A percentile compares a stretch with the other conserved stretches of the same genome.
Evolutionary conservation across 257 asterid genomes (phyloP).

Genomic region (Rhazya stricta): DNA sequence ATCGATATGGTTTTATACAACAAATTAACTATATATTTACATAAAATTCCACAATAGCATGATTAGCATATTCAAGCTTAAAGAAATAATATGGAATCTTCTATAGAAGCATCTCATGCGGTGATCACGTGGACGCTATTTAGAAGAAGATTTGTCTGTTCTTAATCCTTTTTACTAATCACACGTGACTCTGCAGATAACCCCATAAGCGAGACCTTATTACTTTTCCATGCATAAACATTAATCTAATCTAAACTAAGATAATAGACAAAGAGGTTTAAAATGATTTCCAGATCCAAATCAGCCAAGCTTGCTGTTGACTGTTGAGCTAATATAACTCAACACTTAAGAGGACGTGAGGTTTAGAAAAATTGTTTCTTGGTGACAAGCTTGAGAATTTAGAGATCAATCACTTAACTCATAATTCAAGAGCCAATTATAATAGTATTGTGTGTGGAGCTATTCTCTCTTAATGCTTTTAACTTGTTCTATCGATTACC

Average conservation of each 20-base stretch:
- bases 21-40: no score
- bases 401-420: background rate
- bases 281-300: no score
- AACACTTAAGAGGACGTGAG: no score
- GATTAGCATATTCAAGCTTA: background rate
- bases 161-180: background rate
- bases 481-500: no score
- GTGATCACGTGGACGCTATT: slow-evolving; percentile 16
- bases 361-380: no score
- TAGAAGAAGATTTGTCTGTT: slow-evolving; percentile 6
- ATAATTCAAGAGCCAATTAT: background rate
- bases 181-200: background rate
- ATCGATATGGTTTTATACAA: no score
- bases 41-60: background rate
- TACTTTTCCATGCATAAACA: background rate
- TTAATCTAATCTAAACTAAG: background rate
- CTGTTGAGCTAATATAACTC: no score
- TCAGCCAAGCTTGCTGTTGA: no score
- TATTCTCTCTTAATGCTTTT: no score
- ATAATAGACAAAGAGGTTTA: no score
- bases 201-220: background rate
- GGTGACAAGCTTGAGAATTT: no score
- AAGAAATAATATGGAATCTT: slow-evolving; percentile 21
- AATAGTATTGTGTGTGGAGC: no score
- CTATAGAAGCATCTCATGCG: background rate